Evolutionary conservation across 1,139 yeast species (phyloP).

Genomic region (Nakaseomyces delphensis): DNA sequence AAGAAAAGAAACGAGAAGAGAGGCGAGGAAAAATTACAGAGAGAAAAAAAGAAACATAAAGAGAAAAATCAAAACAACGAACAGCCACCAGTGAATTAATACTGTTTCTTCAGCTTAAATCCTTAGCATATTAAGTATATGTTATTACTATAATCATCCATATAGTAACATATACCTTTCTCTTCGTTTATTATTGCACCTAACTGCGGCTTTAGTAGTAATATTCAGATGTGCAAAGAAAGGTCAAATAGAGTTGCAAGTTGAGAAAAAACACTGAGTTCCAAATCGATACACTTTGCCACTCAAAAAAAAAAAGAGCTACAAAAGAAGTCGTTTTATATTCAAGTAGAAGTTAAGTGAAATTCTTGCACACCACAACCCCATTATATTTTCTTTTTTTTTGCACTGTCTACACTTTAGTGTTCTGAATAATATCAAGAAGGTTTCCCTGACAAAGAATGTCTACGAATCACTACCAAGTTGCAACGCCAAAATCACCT

Average conservation of each 20-base stretch:
- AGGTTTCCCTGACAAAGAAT: neutral
- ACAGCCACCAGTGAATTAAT: neutral
- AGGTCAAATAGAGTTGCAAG: neutral
- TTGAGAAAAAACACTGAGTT: neutral
- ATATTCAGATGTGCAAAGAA: neutral
- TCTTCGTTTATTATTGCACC: neutral
- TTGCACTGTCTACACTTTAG: no score
- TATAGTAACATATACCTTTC: no score
- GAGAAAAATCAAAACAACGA: neutral
- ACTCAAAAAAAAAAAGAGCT: neutral
- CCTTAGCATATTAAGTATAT: no score
- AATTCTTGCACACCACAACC: neutral
- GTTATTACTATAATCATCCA: no score
- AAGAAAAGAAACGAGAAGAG: neutral
- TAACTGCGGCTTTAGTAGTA: neutral
- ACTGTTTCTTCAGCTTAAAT: no score
- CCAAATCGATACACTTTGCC: neutral
- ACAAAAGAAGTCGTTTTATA: neutral
- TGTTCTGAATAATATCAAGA: neutral
- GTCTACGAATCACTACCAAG: slow-evolving; percentile 23
- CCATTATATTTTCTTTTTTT: no score
- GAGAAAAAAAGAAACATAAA: no score
- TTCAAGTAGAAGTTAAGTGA: neutral
- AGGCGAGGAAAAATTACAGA: neutral
- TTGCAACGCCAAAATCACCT: slow-evolving; percentile 38